Percentiles rank a stretch among this genome's conserved stretches.
Conservation (phyloP, 768 basidiomycete genomes). For the Pisolithus marmoratus region DNA sequence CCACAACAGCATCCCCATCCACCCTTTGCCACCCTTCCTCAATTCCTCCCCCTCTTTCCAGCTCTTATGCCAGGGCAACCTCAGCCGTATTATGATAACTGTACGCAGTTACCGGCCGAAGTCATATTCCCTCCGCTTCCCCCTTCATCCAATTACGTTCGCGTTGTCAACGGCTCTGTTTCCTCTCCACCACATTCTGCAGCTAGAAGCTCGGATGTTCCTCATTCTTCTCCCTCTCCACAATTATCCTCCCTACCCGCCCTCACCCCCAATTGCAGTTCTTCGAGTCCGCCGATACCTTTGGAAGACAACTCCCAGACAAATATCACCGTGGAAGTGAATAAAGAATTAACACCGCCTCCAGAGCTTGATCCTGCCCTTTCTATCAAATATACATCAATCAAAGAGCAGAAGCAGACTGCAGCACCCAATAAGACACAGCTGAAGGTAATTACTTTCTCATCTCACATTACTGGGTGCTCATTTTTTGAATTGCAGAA, state of each 20-base stretch:
- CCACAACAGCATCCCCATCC: conserved; percentile 19
- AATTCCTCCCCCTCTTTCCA: conserved; percentile 40
- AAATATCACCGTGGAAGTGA: conserved; percentile 8
- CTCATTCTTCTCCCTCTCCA: conserved; percentile 25
- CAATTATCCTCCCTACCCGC: conserved; percentile 49
- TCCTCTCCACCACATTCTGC: conserved; percentile 16
- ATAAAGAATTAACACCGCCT: conserved; percentile 15
- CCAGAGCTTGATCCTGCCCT: conserved; percentile 5
- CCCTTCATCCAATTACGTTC: conserved; percentile 38
- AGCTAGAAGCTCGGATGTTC: conserved; percentile 14
- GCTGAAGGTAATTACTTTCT: conserved; percentile 15
- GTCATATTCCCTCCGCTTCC: conserved; percentile 74
- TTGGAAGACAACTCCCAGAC: conserved; percentile 22
- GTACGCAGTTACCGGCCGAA: conserved; percentile 51
- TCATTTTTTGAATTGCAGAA: conserved; percentile 21
- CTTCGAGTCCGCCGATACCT: conserved; percentile 54
- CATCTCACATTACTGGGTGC: background rate
- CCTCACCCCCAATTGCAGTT: conserved; percentile 55
- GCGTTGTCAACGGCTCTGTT: conserved; percentile 16
- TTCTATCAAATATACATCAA: conserved; percentile 6
- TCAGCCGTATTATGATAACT: conserved; percentile 69
- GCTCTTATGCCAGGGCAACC: conserved; percentile 57
- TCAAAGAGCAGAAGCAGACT: conserved; percentile 16
- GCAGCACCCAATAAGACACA: conserved; percentile 20
- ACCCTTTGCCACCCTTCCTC: conserved; percentile 17